Base-by-base conservation (phyloP, 306 rosid genomes). In the Fragaria vesca region DNA sequence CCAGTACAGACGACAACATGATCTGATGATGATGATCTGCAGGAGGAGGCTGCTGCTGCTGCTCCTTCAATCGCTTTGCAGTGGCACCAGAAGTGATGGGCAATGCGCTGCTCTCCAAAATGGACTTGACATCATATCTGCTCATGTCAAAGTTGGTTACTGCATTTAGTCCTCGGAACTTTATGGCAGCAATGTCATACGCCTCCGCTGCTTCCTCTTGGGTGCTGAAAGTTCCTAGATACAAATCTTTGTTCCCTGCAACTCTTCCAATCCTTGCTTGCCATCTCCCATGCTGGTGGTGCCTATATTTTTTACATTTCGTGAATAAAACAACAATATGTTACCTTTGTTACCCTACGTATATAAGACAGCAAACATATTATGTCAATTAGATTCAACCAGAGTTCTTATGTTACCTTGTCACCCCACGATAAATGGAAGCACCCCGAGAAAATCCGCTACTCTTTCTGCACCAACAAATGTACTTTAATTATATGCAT, bases 171-270 rank as follows among this genome's bases (percentile, higher is more conserved):
- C 98, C 98, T 18, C 98, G 81, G 75, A 94, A 94, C 79, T 94
- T 94, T 4, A 94, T 90, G 46, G 98, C 98, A 7, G 98, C 98
- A 10, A 92, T 91, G 80, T 94, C 98, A 36, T 94, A 94, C 5
- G 98, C 98, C 69, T 94, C 98, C 3, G 98, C 98, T 42, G 98
- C 98, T 83, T 94, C 98, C 80, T 94, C 98, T 79, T 94, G 98
- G 0, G 97, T 94, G 80, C 98, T 90, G 89, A 93, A 93, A 73
- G 97, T 93, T 81, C 98, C 98, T 11, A 93, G 54, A 57, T 93
- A 93, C 72, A 93, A 95, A 78, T 93, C 98, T 83, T 93, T 93
- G 84, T 93, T 93, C 69, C 98, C 98, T 5, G 98, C 97, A 80
- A 93, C 98, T 83, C 98, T 84, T 68, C 98, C 98, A 62, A 93